These are phyloP conservation scores for Saccharum hybrid DNA, from an alignment of 202 grass and related monocot species.

Conservation along the genomic window DNA sequence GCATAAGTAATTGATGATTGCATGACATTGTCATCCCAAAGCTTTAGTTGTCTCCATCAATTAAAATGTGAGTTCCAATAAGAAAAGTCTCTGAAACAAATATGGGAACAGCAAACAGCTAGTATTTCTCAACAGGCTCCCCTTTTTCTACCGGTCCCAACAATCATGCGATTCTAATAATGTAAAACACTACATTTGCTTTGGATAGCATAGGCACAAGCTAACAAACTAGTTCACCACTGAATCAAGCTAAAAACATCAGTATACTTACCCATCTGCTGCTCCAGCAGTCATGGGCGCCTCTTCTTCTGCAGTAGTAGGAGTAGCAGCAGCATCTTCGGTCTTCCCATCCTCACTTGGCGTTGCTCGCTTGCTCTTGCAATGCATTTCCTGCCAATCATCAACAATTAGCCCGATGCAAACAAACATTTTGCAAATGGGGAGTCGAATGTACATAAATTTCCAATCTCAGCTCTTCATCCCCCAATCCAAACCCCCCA, in stretches of 20 bases:
- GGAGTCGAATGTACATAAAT: not conserved
- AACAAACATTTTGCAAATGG: not conserved
- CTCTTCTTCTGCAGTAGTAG: not conserved
- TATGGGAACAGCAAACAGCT: not conserved
- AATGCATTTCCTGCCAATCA: conserved; percentile 57
- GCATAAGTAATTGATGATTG: not conserved
- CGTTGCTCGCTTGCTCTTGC: conserved; percentile 23
- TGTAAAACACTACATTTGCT: conserved; percentile 20
- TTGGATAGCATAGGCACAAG: not conserved
- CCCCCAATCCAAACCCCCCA: not conserved
- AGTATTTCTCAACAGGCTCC: not conserved
- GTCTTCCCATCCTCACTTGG: conserved; percentile 36
- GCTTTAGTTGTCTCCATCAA: not conserved
- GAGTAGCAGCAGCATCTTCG: not conserved
- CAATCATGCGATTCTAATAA: not conserved
- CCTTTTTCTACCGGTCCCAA: not conserved
- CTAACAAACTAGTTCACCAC: not conserved
- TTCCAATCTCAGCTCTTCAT: not conserved
- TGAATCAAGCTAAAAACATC: not conserved
- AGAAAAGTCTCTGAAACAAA: conserved; percentile 12
- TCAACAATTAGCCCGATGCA: not conserved
- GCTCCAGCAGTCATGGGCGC: not conserved
- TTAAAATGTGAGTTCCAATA: not conserved
- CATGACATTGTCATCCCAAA: not conserved
- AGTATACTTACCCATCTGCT: conserved; percentile 45